These are phyloP conservation scores for Isoetes taiwanensis DNA, from an alignment of 75 land plant species.

Conservation along the genomic window DNA sequence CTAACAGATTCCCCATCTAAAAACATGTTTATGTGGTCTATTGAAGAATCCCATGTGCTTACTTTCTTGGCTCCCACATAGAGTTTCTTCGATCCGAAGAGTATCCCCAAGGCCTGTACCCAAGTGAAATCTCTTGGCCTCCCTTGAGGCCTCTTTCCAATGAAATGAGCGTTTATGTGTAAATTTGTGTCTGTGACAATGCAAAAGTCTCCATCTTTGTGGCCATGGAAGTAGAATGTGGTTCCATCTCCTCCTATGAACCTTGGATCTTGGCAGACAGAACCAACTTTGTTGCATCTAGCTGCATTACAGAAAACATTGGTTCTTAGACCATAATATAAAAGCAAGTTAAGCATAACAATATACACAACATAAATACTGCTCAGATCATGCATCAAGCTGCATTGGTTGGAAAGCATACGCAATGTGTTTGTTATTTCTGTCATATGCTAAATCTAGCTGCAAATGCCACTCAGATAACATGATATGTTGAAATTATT, in stretches of 20 bases:
- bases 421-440: too few species aligned
- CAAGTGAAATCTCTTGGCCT: constrained; percentile 65
- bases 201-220: constrained; percentile 50
- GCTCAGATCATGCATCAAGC: too few species aligned
- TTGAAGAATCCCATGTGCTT: neutral
- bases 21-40: constrained; percentile 5
- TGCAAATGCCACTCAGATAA: too few species aligned
- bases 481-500: too few species aligned
- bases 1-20: too few species aligned
- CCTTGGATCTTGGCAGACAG: constrained; percentile 54
- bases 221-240: constrained; percentile 70
- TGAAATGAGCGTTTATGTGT: constrained; percentile 77
- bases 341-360: too few species aligned
- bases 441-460: too few species aligned
- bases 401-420: too few species aligned
- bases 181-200: constrained; percentile 48
- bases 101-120: constrained; percentile 67
- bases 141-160: constrained; percentile 34
- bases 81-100: constrained; percentile 39
- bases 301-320: too few species aligned
- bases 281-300: constrained; percentile 21
- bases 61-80: constrained; percentile 18
- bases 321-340: too few species aligned
- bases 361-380: too few species aligned
- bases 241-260: constrained; percentile 66